Base-by-base conservation (phyloP, 2,329 filamentous ascomycete species). In the Fusarium subglutinans region DNA sequence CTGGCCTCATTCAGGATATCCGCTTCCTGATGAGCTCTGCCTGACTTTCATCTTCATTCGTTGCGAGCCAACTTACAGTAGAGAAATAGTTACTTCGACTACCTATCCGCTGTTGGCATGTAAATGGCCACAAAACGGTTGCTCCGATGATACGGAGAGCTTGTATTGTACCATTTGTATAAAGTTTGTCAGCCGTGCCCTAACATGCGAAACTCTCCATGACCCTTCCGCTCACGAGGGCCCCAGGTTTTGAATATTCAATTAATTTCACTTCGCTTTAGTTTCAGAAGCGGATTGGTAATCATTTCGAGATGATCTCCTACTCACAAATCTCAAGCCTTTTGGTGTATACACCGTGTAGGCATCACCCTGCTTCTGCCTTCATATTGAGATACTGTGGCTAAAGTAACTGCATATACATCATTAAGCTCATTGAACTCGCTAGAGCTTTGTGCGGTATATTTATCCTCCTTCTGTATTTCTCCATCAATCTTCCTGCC, bases 391-490 rank as follows among this genome's bases (percentile, higher is more conserved):
- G 20, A 17, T 15, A 15, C 6, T 22, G 7, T 17, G 7, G 14
- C 26, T 30, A 17, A 11, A 11, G 33, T 35, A 4, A 35, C 14
- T 35, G 8, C 33, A 15, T 35, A 35, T 4, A 15, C 14, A 35
- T 15, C 33, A 35, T 4, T 2, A 35, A 35, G 33, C 3, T 28
- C 5, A 3, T 14, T 3, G 3, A 13, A 17, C 11, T n/a, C 6
- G 11, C 3, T 0, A n/a, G 1, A 5, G 5, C 6, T 10, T 20
- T 14, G 3, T 8, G 5, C 2, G 0, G 3, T 6, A 24, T 20
- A 8, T 20, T 30, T 20, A 1, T 17, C 30, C 48, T 24, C 48
- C 22, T 3, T 10, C n/a, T 1, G 6, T 2, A 5, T 5, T 47
- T 15, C 17, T 6, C 3, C 11, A 7, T 3, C 15, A 13, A 50